phyloP scores from a whole-genome alignment of 345 rosid genomes.

The Raphanus sativus region DNA sequence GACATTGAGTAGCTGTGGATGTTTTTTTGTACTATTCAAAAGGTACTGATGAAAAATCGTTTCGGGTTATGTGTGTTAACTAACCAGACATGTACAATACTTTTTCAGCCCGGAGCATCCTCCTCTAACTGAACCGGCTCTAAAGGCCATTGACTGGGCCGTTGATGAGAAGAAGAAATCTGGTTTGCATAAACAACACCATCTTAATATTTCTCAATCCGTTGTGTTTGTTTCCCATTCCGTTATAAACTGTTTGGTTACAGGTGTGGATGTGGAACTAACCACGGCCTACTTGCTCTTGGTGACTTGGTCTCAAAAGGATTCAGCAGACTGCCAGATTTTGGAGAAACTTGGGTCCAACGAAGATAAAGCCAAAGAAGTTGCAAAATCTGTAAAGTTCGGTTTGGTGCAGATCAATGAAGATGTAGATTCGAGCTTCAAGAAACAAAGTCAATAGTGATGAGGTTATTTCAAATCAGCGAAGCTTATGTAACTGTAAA shows the following conservation, averaged over 20 bases:
- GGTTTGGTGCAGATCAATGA: slow-evolving; percentile 53
- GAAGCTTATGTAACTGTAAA: slow-evolving; percentile 17
- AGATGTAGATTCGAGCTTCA: slow-evolving; percentile 50
- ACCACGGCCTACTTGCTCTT: slow-evolving; percentile 65
- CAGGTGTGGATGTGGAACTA: slow-evolving; percentile 76
- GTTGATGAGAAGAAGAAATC: slow-evolving; percentile 76
- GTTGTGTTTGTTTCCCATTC: slow-evolving; percentile 17
- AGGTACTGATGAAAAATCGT: neutral
- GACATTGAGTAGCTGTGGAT: neutral
- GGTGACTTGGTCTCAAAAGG: slow-evolving; percentile 76
- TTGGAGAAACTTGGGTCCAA: slow-evolving; percentile 64
- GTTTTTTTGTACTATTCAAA: neutral
- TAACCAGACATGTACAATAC: slow-evolving; percentile 50
- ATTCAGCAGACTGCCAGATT: slow-evolving; percentile 74
- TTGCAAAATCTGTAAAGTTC: slow-evolving; percentile 5
- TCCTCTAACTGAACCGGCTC: slow-evolving; percentile 82
- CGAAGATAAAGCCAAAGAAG: slow-evolving; percentile 79
- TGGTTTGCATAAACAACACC: slow-evolving; percentile 47
- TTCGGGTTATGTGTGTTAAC: neutral
- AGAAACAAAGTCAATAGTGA: slow-evolving; percentile 37
- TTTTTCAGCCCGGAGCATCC: slow-evolving; percentile 79
- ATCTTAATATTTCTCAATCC: neutral
- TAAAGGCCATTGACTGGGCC: slow-evolving; percentile 82
- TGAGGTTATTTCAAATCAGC: neutral
- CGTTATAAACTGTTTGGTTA: neutral